A percentile compares a stretch with the other conserved stretches of the same genome.
phyloP scores from a whole-genome alignment of 352 stramenopile genomes.

The Phytophthora ohioensis region DNA sequence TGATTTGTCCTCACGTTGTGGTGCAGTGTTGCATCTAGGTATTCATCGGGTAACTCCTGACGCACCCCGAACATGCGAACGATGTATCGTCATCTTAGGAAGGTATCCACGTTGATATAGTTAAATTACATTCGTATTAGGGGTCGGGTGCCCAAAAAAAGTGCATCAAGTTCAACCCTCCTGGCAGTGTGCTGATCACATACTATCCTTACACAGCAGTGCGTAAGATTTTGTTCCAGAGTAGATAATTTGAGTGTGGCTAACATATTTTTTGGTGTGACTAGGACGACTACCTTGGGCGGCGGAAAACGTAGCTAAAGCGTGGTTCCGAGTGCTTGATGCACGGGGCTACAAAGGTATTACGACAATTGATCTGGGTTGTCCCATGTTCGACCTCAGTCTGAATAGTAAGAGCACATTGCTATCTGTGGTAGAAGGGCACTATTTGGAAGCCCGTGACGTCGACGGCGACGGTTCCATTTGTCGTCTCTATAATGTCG shows the following conservation, averaged over 20 bases:
- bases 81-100: too few species aligned
- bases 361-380: conserved; percentile 81
- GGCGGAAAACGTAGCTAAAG: conserved; percentile 72
- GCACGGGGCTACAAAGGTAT: conserved; percentile 87
- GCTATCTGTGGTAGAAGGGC: conserved; percentile 77
- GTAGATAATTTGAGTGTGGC: neutral
- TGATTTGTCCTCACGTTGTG: too few species aligned
- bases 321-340: conserved; percentile 88
- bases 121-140: too few species aligned
- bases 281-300: conserved; percentile 67
- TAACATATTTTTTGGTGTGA: conserved; percentile 16
- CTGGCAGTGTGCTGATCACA: conserved; percentile 78
- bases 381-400: conserved; percentile 76
- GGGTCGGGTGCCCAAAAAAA: too few species aligned
- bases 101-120: too few species aligned
- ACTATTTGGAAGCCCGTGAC: conserved; percentile 70
- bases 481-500: conserved; percentile 88
- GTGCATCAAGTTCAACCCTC: conserved; percentile 73
- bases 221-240: conserved; percentile 27
- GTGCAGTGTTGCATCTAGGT: too few species aligned
- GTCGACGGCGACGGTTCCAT: conserved; percentile 79
- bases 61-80: too few species aligned
- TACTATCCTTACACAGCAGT: conserved; percentile 81
- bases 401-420: conserved; percentile 74
- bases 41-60: too few species aligned